Conservation (phyloP, 2,329 filamentous ascomycete genomes). For the Claviceps humidiphila region DNA sequence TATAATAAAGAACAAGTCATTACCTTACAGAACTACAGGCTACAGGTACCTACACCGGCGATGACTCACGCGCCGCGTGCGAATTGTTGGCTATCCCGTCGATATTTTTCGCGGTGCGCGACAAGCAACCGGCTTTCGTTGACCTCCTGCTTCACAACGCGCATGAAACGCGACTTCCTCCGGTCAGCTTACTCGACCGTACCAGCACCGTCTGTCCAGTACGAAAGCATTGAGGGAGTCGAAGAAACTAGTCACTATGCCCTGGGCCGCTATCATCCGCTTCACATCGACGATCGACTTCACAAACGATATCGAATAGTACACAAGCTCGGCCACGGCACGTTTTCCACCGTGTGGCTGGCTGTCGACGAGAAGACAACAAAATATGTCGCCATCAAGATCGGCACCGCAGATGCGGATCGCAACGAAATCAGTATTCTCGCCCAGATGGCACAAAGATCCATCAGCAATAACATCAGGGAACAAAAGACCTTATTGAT, state of each 20-base stretch:
- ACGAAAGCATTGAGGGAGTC: conserved; percentile 12
- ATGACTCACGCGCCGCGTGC: conserved; percentile 12
- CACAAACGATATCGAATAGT: conserved; percentile 21
- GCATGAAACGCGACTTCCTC: not conserved
- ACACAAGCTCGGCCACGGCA: not conserved
- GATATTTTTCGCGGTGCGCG: not conserved
- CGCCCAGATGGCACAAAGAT: not conserved
- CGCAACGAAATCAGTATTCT: conserved; percentile 12
- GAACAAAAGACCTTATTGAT: conserved; percentile 13
- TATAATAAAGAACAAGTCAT: no score
- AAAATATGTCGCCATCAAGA: conserved; percentile 10
- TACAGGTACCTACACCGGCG: no score
- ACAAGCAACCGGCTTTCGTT: not conserved
- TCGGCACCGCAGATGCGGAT: conserved; percentile 17
- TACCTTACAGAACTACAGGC: no score
- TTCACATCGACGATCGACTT: conserved; percentile 24
- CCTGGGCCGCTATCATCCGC: conserved; percentile 23
- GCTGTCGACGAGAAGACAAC: conserved; percentile 5
- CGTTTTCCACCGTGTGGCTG: not conserved
- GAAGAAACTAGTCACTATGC: conserved; percentile 10
- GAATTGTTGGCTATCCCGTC: not conserved
- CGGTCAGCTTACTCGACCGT: not conserved
- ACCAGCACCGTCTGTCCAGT: conserved; percentile 4
- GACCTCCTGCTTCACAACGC: not conserved
- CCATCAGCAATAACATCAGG: conserved; percentile 6